These are phyloP conservation scores for Coniochaeta sp. DNA, from an alignment of 2,329 filamentous ascomycete species.

Conservation along the genomic window DNA sequence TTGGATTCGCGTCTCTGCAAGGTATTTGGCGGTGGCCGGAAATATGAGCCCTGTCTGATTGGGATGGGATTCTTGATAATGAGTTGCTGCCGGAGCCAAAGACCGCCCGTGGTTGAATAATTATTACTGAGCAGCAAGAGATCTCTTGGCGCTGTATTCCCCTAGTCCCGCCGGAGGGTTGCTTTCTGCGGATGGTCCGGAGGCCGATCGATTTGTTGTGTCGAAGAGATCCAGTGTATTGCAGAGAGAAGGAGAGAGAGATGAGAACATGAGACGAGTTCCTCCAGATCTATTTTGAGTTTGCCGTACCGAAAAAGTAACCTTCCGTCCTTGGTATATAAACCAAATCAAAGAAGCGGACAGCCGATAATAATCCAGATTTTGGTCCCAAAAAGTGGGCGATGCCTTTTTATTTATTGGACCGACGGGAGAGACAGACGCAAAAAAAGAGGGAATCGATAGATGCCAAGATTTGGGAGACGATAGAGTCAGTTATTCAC, in stretches of 20 bases:
- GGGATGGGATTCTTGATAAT: too few species aligned
- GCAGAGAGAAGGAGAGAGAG: not conserved
- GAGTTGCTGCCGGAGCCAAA: too few species aligned
- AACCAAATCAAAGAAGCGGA: not conserved
- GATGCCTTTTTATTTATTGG: not conserved
- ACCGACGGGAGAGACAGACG: not conserved
- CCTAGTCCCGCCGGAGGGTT: too few species aligned
- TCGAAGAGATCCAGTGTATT: not conserved
- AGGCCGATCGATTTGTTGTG: not conserved
- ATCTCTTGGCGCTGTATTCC: constrained; percentile 1
- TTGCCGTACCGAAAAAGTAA: not conserved
- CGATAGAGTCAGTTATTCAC: constrained; percentile 1
- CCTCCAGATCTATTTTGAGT: not conserved
- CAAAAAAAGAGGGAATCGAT: too few species aligned
- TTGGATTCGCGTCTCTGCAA: not conserved
- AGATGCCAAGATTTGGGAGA: not conserved
- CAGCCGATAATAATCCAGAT: not conserved
- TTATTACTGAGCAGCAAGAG: constrained; percentile 1
- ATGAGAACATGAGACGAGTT: not conserved
- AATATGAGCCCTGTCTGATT: not conserved
- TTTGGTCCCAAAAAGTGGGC: not conserved
- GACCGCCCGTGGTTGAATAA: not conserved
- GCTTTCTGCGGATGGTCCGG: not conserved
- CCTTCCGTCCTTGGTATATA: not conserved
- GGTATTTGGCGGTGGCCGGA: too few species aligned